These are phyloP conservation scores for Saturnispora serradocipensis DNA, from an alignment of 805 yeast genomes.

Conservation along the genomic window DNA sequence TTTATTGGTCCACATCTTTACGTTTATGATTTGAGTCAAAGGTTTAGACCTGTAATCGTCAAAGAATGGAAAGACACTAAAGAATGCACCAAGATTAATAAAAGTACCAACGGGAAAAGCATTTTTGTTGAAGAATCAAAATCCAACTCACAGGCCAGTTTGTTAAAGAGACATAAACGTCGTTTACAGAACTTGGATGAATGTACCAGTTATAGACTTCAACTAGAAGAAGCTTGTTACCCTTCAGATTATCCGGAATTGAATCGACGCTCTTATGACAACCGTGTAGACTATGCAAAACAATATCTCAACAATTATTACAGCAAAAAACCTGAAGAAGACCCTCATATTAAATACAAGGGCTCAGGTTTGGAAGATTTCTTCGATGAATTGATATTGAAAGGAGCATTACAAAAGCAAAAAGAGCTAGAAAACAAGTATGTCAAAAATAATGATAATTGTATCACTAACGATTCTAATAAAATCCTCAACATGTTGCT, in stretches of 20 bases:
- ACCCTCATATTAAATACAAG: conserved; percentile 5
- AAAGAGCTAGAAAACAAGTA: neutral
- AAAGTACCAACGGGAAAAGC: conserved; percentile 66
- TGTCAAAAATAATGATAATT: neutral
- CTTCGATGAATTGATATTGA: conserved; percentile 4
- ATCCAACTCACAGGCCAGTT: conserved; percentile 11
- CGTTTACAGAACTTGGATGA: conserved; percentile 25
- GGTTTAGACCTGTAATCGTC: conserved; percentile 68
- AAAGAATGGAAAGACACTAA: conserved; percentile 62
- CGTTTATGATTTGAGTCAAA: conserved; percentile 72
- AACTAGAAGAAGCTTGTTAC: conserved; percentile 23
- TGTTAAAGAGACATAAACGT: conserved; percentile 22
- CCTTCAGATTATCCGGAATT: conserved; percentile 1
- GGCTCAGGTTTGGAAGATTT: conserved; percentile 2
- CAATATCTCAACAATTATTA: conserved; percentile 18
- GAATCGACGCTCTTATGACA: conserved; percentile 14
- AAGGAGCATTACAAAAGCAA: neutral
- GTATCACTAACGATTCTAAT: neutral
- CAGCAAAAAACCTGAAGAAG: conserved; percentile 6
- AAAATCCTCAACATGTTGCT: neutral
- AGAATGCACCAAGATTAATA: conserved; percentile 49
- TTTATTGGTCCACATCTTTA: conserved; percentile 68
- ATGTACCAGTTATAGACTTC: conserved; percentile 25
- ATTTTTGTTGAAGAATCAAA: conserved; percentile 63
- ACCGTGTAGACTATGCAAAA: conserved; percentile 18